Evolutionary conservation across 2,329 filamentous ascomycete species (phyloP).

Genomic region (Aspergillus pseudonomiae): DNA sequence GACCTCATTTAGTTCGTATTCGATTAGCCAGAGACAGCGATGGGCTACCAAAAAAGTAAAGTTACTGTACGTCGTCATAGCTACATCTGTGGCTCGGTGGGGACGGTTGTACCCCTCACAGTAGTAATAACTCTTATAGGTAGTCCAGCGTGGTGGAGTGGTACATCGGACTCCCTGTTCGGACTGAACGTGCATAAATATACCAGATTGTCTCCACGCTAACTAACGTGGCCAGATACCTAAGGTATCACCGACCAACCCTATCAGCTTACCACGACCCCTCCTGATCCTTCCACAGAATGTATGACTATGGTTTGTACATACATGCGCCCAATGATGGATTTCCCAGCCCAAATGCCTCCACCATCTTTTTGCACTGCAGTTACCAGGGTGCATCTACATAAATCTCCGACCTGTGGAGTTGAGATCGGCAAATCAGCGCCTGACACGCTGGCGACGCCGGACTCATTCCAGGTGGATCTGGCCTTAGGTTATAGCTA

Average conservation of each 20-base stretch:
- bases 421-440: slow-evolving; percentile 20
- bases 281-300: neutral
- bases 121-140: neutral
- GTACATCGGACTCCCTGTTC: neutral
- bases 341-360: slow-evolving; percentile 1
- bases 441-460: slow-evolving; percentile 16
- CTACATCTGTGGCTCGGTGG: slow-evolving; percentile 3
- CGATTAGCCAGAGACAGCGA: neutral
- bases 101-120: neutral
- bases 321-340: slow-evolving; percentile 6
- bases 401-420: slow-evolving; percentile 2
- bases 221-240: neutral
- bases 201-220: neutral
- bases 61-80: neutral
- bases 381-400: neutral
- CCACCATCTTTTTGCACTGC: neutral
- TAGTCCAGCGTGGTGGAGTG: neutral
- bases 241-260: neutral
- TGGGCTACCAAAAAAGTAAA: neutral
- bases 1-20: neutral
- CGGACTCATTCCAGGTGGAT: neutral
- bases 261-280: neutral
- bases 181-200: neutral
- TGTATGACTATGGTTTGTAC: neutral
- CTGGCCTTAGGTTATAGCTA: neutral